These are phyloP conservation scores for Magnaporthiopsis poae DNA, from an alignment of 2,329 filamentous ascomycete species.

Conservation along the genomic window DNA sequence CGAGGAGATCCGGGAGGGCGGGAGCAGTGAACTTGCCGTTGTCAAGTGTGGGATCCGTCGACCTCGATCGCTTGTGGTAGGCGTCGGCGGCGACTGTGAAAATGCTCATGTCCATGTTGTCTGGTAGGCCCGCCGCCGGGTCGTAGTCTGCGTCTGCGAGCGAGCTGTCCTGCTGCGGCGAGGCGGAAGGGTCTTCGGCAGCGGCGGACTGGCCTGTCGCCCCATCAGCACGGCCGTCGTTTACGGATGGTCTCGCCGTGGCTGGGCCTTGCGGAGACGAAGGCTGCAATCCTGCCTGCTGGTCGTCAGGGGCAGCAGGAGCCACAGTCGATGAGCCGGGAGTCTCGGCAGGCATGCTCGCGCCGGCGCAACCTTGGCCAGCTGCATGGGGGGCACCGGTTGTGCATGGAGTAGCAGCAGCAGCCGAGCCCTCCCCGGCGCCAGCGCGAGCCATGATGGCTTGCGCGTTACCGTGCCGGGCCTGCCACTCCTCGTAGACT, in stretches of 20 bases:
- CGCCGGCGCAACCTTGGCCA: not conserved
- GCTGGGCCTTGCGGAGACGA: too few relatives aligned
- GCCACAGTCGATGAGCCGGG: not conserved
- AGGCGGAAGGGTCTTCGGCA: not conserved
- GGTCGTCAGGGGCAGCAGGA: not conserved
- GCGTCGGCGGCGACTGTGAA: not conserved
- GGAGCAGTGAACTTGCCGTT: not conserved
- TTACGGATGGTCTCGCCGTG: too few relatives aligned
- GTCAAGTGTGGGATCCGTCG: not conserved
- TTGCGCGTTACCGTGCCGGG: not conserved
- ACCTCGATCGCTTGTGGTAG: not conserved
- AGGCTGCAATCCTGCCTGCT: not conserved
- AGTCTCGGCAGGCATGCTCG: not conserved
- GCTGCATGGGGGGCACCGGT: too few relatives aligned
- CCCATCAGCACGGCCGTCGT: too few relatives aligned
- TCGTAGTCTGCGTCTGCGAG: not conserved
- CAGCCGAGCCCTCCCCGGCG: not conserved
- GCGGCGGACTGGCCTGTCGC: too few relatives aligned
- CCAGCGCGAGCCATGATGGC: not conserved
- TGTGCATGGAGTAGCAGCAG: too few relatives aligned
- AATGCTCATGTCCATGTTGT: not conserved
- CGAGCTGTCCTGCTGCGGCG: not conserved
- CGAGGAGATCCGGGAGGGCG: not conserved
- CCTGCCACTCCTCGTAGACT: not conserved
- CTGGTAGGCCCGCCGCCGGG: not conserved